These are phyloP conservation scores for Oryza longistaminata DNA, from an alignment of 176 grass and related monocot genomes.

Conservation along the genomic window DNA sequence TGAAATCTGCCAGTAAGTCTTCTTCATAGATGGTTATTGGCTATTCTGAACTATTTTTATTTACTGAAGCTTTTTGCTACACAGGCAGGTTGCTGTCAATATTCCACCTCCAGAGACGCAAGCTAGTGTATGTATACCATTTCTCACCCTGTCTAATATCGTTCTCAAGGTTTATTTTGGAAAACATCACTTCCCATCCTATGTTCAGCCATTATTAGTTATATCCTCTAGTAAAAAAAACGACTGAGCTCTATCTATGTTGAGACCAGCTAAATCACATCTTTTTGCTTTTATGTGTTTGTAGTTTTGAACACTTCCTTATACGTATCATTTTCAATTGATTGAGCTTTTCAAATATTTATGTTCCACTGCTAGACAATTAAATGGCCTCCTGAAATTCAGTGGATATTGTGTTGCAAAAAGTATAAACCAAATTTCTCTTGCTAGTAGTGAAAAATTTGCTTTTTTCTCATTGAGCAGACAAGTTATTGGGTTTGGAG, in stretches of 20 bases:
- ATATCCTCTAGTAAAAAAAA: neutral
- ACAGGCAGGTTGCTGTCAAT: slow-evolving; percentile 90
- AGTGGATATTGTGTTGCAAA: slow-evolving; percentile 33
- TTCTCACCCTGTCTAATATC: slow-evolving; percentile 14
- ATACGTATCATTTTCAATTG: slow-evolving; percentile 11
- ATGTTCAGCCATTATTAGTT: slow-evolving; percentile 5
- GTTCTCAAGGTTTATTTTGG: slow-evolving; percentile 33
- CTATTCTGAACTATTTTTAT: slow-evolving; percentile 15
- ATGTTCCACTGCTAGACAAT: slow-evolving; percentile 33
- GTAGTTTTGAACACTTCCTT: slow-evolving; percentile 33
- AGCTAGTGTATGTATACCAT: slow-evolving; percentile 74
- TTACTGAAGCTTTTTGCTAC: slow-evolving; percentile 35
- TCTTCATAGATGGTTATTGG: slow-evolving; percentile 18
- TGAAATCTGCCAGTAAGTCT: slow-evolving; percentile 99
- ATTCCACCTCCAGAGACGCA: slow-evolving; percentile 87
- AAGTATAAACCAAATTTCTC: slow-evolving; percentile 38
- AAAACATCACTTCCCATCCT: slow-evolving; percentile 11
- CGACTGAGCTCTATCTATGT: neutral
- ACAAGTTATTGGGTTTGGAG: slow-evolving; percentile 99
- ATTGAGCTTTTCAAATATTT: slow-evolving; percentile 4
- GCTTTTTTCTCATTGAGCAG: slow-evolving; percentile 68
- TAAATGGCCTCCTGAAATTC: slow-evolving; percentile 35
- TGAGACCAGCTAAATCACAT: neutral
- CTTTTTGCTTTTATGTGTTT: slow-evolving; percentile 7
- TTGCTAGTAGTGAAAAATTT: slow-evolving; percentile 51